Base-by-base conservation (phyloP, 148 eudicot species). In the Tetragonia tetragonoides region DNA sequence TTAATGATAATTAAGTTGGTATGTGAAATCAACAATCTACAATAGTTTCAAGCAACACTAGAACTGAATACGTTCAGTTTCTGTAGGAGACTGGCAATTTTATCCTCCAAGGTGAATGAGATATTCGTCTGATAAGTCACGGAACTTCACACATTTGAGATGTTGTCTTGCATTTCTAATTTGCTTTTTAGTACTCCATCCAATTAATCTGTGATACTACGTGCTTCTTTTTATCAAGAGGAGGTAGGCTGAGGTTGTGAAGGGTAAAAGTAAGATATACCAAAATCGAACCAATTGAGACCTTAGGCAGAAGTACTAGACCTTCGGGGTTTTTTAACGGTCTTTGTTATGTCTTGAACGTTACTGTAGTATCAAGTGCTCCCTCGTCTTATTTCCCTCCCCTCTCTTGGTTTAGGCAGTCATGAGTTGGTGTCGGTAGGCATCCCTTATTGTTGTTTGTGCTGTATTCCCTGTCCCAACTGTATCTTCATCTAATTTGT, bases 401-500 rank as follows among this genome's bases (percentile, higher is more conserved):
- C 42, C 28, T 37, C 34, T 1, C 49, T 4, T 21, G 15, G n/a
- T 10, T 49, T 53, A 10, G 21, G 42, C 44, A 15, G 40, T 28
- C 20, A 8, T 14, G 59, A 17, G 38, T 65, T 72, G 34, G 39
- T 66, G 40, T n/a, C n/a, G 16, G 12, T 37, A n/a, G 16, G 54
- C 70, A 70, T 71, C 61, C 61, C 61, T 54, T 11, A 46, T 77
- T 67, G 63, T 4, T 49, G 57, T 53, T 12, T 8, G 63, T 74
- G 68, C 44, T 15, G 74, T 24, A 62, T n/a, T 4, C 42, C 72
- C 78, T 7, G 51, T 28, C 34, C 34, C 34, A 28, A 59, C 44
- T n/a, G 59, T 60, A 70, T 59, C 51, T 38, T 73, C 66, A 47
- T 82, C 54, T 73, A 64, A 68, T 21, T 53, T 42, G 28, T 66